phyloP scores from a whole-genome alignment of 345 rosid genomes.

The Hypericum perforatum region DNA sequence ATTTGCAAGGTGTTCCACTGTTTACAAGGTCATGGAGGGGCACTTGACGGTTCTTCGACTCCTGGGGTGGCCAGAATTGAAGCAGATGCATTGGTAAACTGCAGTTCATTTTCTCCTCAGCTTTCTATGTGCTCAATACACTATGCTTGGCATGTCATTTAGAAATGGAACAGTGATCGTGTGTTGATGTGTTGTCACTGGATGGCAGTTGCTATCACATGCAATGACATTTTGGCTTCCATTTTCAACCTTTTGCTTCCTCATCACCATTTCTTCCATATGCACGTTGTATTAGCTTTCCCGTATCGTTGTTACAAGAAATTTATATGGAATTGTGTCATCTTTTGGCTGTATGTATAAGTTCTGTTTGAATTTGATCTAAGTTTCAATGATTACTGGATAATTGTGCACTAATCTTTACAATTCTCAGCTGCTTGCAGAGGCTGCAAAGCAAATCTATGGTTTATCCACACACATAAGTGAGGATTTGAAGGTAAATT shows the following conservation, averaged over 20 bases:
- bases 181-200: too few species aligned
- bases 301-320: too few species aligned
- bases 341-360: background rate
- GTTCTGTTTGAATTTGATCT: constrained; percentile 1
- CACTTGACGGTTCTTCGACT: constrained; percentile 16
- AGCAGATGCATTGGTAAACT: constrained; percentile 36
- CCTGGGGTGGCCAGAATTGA: constrained; percentile 27
- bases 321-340: too few species aligned
- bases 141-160: too few species aligned
- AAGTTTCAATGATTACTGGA: constrained; percentile 7
- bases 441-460: constrained; percentile 29
- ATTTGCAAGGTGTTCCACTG: constrained; percentile 24
- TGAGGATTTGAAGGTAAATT: constrained; percentile 13
- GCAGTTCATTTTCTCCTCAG: constrained; percentile 22
- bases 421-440: constrained; percentile 33
- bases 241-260: too few species aligned
- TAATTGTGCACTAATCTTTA: constrained; percentile 16
- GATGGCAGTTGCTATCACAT: too few species aligned
- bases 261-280: too few species aligned
- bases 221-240: too few species aligned
- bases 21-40: constrained; percentile 22
- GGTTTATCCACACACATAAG: constrained; percentile 16
- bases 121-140: background rate
- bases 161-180: too few species aligned
- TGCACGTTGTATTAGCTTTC: too few species aligned